A percentile compares a stretch with the other conserved stretches of the same genome.
These are phyloP conservation scores for Glonium stellatum DNA, from an alignment of 495 filamentous ascomycete species.

Conservation along the genomic window DNA sequence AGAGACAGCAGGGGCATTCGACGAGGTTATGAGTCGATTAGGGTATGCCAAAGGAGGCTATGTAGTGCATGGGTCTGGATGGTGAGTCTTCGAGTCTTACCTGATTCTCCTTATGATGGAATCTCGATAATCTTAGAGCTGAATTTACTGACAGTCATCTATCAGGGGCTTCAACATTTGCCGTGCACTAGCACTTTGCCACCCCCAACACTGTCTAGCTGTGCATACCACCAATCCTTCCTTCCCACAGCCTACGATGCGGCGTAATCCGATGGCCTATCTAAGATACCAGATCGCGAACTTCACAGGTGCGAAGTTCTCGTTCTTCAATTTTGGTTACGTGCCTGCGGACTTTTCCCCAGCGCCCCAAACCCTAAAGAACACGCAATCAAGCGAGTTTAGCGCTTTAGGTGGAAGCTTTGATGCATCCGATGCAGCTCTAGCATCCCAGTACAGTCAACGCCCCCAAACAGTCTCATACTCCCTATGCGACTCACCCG, in stretches of 20 bases:
- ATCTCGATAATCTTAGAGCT: too few species aligned
- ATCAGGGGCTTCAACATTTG: constrained; percentile 36
- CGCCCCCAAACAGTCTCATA: constrained; percentile 35
- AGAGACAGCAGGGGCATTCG: constrained; percentile 32
- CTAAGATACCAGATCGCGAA: constrained; percentile 30
- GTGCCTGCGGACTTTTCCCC: constrained; percentile 15
- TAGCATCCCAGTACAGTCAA: constrained; percentile 19
- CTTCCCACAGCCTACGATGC: constrained; percentile 26
- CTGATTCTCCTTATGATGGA: background rate
- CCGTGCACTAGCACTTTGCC: constrained; percentile 34
- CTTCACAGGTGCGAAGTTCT: constrained; percentile 22
- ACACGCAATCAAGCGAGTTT: background rate
- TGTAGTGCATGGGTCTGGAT: constrained; percentile 34
- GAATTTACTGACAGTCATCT: too few species aligned
- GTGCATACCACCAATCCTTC: constrained; percentile 36
- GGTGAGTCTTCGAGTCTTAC: constrained; percentile 28
- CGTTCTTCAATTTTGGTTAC: constrained; percentile 34
- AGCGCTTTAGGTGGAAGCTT: background rate
- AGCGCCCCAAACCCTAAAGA: constrained; percentile 5
- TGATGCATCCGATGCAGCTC: constrained; percentile 1
- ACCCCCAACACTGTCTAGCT: constrained; percentile 30
- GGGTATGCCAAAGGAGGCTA: constrained; percentile 33
- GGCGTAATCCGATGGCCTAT: constrained; percentile 22
- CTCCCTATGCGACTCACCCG: constrained; percentile 36
- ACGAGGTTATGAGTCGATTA: constrained; percentile 33